A percentile compares a stretch with the other conserved stretches of the same genome.
Evolutionary conservation across 257 asterid genomes (phyloP).

Genomic region (Solanum lycopersicoides): DNA sequence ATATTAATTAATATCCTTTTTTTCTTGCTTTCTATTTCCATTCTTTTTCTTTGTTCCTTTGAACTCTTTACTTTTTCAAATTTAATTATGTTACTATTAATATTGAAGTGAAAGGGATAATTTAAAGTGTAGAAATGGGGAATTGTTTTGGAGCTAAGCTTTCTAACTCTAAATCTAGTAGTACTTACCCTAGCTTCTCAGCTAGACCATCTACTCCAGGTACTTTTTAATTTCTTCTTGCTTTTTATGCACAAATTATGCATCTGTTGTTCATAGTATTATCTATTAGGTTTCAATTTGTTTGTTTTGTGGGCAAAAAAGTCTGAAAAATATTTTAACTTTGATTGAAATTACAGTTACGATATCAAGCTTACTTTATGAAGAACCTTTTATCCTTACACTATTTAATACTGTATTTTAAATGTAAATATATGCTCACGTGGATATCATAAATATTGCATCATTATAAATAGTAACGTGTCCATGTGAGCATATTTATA

Average conservation of each 20-base stretch:
- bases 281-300: too few relatives aligned
- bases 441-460: too few relatives aligned
- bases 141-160: constrained; percentile 67
- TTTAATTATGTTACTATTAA: not conserved
- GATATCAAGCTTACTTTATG: too few relatives aligned
- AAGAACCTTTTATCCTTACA: rapidly evolving
- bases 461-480: too few relatives aligned
- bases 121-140: constrained; percentile 37
- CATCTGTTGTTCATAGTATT: not conserved
- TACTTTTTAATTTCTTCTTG: not conserved
- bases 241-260: not conserved
- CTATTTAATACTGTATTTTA: too few relatives aligned
- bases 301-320: too few relatives aligned
- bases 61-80: not conserved
- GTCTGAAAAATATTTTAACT: too few relatives aligned
- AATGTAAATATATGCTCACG: rapidly evolving
- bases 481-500: too few relatives aligned
- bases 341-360: too few relatives aligned
- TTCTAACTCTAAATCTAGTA: constrained; percentile 30
- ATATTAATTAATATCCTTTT: not conserved
- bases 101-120: constrained; percentile 1
- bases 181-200: constrained; percentile 15
- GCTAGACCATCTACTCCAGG: constrained; percentile 48
- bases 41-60: not conserved
- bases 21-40: not conserved